Conservation (phyloP, 805 yeast genomes). For the Candida taoyuanica region DNA sequence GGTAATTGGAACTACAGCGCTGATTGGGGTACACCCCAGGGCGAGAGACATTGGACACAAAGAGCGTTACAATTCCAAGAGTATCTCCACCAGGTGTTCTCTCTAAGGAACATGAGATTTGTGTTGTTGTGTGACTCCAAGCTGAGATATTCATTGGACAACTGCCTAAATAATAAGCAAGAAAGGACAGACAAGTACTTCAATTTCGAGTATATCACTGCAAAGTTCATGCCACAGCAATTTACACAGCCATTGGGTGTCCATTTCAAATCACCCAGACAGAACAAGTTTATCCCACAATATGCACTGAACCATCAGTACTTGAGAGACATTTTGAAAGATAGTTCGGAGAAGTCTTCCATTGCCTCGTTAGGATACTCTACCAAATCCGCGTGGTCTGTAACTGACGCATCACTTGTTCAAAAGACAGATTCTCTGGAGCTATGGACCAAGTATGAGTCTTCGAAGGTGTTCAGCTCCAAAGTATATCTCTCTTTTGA, state of each 20-base stretch:
- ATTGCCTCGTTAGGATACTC: constrained; percentile 31
- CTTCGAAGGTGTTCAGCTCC: constrained; percentile 23
- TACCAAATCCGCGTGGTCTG: constrained; percentile 27
- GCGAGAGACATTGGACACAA: constrained; percentile 39
- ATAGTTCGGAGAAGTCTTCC: constrained; percentile 26
- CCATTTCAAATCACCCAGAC: constrained; percentile 7
- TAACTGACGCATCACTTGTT: constrained; percentile 34
- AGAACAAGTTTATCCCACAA: constrained; percentile 35
- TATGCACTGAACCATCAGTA: constrained; percentile 28
- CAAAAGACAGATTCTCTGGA: constrained; percentile 36
- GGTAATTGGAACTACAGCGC: constrained; percentile 25
- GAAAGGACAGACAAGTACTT: constrained; percentile 36
- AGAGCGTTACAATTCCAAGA: constrained; percentile 34
- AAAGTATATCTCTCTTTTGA: constrained; percentile 44
- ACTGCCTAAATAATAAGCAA: not conserved
- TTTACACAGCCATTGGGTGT: not conserved
- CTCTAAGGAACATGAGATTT: constrained; percentile 30
- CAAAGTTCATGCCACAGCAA: constrained; percentile 8
- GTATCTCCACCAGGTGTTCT: constrained; percentile 30
- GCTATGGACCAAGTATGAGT: constrained; percentile 47
- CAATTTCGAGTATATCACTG: constrained; percentile 37
- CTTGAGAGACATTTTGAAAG: constrained; percentile 24
- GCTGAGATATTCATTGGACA: not conserved
- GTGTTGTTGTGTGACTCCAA: constrained; percentile 30
- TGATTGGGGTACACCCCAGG: constrained; percentile 27